These are phyloP conservation scores for Rhododendron ovatum DNA, from an alignment of 148 eudicot species.

Conservation along the genomic window DNA sequence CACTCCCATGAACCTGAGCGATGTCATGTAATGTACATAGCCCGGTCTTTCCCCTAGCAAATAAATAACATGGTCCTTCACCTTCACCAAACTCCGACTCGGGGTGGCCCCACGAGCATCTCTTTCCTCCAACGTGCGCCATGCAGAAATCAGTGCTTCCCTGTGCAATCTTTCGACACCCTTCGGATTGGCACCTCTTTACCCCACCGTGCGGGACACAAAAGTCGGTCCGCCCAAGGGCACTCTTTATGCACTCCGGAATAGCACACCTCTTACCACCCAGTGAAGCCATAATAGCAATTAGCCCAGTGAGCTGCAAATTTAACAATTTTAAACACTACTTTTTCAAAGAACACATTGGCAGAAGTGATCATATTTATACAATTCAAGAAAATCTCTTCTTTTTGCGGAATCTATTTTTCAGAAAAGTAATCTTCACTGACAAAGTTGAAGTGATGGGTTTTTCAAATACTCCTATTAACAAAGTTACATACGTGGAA, in stretches of 20 bases:
- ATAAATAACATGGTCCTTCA: constrained; percentile 58
- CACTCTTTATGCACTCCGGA: constrained; percentile 67
- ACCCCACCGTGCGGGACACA: constrained; percentile 99
- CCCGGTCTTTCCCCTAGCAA: constrained; percentile 75
- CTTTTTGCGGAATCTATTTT: no score
- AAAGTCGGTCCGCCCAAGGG: constrained; percentile 37
- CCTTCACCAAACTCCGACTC: constrained; percentile 53
- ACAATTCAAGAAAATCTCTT: no score
- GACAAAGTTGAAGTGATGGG: no score
- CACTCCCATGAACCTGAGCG: constrained; percentile 87
- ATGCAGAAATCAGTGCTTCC: constrained; percentile 98
- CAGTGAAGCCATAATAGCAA: no score
- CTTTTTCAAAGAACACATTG: no score
- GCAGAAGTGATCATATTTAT: no score
- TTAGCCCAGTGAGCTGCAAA: no score
- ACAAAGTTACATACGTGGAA: no score
- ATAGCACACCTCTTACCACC: constrained; percentile 89
- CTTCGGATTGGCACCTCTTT: constrained; percentile 66
- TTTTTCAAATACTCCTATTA: no score
- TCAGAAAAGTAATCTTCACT: no score
- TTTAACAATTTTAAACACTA: no score
- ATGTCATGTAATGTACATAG: constrained; percentile 76
- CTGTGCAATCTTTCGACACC: constrained; percentile 88
- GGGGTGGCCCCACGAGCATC: constrained; percentile 76
- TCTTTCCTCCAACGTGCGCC: constrained; percentile 90